Evolutionary conservation across 169 alveolate species (phyloP).

Genomic region (Eimeria tenella): DNA sequence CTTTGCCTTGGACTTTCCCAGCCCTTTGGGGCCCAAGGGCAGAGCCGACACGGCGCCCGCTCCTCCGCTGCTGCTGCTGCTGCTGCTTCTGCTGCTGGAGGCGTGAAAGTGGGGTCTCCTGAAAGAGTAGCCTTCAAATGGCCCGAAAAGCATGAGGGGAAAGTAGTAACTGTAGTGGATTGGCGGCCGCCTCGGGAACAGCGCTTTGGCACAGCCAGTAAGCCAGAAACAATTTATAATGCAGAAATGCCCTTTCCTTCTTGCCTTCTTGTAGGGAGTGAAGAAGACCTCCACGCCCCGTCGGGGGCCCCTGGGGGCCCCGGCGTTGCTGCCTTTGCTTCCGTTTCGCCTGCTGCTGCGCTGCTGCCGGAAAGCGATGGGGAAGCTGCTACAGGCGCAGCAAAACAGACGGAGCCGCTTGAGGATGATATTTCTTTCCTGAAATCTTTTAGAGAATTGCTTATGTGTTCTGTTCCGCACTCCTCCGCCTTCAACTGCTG

Average conservation of each 20-base stretch:
- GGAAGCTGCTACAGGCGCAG: neutral
- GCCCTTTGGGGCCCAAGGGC: neutral
- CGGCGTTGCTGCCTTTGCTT: neutral
- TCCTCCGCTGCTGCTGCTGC: neutral
- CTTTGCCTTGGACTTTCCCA: neutral
- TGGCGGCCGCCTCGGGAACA: too few relatives aligned
- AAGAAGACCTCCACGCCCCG: neutral
- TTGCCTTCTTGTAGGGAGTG: neutral
- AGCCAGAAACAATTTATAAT: neutral
- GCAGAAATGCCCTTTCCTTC: conserved; percentile 26
- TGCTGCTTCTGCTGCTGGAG: conserved; percentile 10
- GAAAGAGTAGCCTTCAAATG: too few relatives aligned
- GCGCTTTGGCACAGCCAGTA: neutral
- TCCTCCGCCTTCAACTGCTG: too few relatives aligned
- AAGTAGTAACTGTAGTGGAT: too few relatives aligned
- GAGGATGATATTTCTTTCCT: too few relatives aligned
- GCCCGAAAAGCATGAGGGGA: too few relatives aligned
- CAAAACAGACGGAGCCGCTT: neutral
- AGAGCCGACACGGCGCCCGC: neutral
- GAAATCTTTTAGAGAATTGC: too few relatives aligned
- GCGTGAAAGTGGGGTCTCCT: neutral
- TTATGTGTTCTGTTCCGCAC: too few relatives aligned
- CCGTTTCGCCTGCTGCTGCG: neutral
- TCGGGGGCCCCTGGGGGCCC: neutral
- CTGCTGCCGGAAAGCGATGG: neutral